Evolutionary conservation across 2,329 filamentous ascomycete species (phyloP).

Genomic region (Claviceps sp.): DNA sequence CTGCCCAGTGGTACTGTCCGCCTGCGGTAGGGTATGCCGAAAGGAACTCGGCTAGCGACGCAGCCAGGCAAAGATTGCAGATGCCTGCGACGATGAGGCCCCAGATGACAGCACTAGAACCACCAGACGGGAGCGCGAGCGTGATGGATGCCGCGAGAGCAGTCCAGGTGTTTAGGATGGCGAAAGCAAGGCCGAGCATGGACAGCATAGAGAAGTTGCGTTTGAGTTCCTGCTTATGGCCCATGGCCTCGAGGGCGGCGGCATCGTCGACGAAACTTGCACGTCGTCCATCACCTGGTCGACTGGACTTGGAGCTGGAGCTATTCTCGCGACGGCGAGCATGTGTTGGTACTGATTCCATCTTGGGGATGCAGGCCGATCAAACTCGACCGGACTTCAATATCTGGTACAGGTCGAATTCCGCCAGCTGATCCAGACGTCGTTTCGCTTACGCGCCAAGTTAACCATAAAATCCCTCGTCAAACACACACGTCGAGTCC

Average conservation of each 20-base stretch:
- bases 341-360: neutral
- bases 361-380: neutral
- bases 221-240: slow-evolving; percentile 35
- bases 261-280: slow-evolving; percentile 17
- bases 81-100: slow-evolving; percentile 48
- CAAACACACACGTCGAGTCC: neutral
- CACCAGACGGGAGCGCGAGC: slow-evolving; percentile 52
- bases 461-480: neutral
- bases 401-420: neutral
- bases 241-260: slow-evolving; percentile 28
- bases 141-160: slow-evolving; percentile 33
- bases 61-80: slow-evolving; percentile 57
- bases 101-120: slow-evolving; percentile 60
- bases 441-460: neutral
- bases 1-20: slow-evolving; percentile 62
- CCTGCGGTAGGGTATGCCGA: slow-evolving; percentile 48
- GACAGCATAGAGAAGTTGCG: slow-evolving; percentile 36
- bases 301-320: neutral
- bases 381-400: neutral
- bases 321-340: neutral
- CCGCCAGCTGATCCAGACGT: no score
- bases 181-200: slow-evolving; percentile 34
- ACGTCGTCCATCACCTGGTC: neutral
- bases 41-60: slow-evolving; percentile 58
- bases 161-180: slow-evolving; percentile 38